Evolutionary conservation across 2,329 filamentous ascomycete genomes (phyloP).

Genomic region (Pyrenochaeta sp.): DNA sequence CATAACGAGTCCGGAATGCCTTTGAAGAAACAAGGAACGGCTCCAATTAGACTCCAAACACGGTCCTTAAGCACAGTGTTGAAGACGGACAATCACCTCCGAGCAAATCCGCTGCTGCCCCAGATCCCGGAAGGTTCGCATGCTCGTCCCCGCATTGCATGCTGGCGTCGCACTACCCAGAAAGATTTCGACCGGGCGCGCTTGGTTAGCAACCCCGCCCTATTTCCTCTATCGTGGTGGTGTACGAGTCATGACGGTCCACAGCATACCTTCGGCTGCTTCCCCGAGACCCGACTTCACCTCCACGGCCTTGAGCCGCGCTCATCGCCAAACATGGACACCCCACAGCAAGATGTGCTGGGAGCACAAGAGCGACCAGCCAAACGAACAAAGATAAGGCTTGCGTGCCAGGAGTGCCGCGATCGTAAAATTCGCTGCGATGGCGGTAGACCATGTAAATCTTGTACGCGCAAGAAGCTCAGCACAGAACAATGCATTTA

Average conservation of each 20-base stretch:
- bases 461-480: slow-evolving; percentile 8
- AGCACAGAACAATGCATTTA: slow-evolving; percentile 6
- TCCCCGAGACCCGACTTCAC: not conserved
- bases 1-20: no score
- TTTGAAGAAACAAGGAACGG: no score
- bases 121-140: no score
- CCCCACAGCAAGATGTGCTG: not conserved
- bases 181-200: no score
- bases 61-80: no score
- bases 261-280: slow-evolving; percentile 2
- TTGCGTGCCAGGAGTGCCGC: slow-evolving; percentile 11
- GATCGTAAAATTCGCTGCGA: slow-evolving; percentile 15
- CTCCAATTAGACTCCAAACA: no score
- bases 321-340: not conserved
- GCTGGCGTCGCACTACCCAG: no score
- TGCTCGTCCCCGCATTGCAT: no score
- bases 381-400: slow-evolving; percentile 10
- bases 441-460: slow-evolving; percentile 7
- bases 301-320: not conserved
- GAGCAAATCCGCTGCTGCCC: no score
- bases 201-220: no score
- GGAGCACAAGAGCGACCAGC: slow-evolving; percentile 4
- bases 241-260: not conserved
- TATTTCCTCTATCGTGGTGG: no score
- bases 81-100: no score